Conservation (phyloP, 208 protist species). For the Trypanosoma congolense region DNA sequence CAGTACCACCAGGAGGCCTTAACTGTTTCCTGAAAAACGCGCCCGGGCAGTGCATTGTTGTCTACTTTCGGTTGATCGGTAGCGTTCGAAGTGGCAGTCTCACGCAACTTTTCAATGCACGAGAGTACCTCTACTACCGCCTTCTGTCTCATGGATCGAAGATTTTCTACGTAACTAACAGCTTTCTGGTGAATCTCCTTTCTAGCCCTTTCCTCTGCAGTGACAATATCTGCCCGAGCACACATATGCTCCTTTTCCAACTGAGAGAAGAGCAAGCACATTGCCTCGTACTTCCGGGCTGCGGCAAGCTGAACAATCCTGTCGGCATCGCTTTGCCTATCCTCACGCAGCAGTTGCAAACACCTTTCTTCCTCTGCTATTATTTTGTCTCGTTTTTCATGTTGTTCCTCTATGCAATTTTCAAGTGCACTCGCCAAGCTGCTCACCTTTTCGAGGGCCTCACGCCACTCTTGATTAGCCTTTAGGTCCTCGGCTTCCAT, state of each 20-base stretch:
- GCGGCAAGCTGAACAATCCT: neutral
- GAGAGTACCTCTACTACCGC: no score
- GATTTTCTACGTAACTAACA: neutral
- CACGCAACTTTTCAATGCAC: no score
- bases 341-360: constrained; percentile 1
- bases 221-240: constrained; percentile 11
- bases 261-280: neutral
- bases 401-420: constrained; percentile 1
- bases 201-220: constrained; percentile 1
- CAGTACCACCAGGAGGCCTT: no score
- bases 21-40: no score
- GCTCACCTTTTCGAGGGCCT: constrained; percentile 1
- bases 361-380: constrained; percentile 3
- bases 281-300: neutral
- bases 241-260: constrained; percentile 5
- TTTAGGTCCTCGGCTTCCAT: constrained; percentile 20
- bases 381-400: neutral
- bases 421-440: constrained; percentile 5
- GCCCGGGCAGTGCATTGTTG: no score
- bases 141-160: neutral
- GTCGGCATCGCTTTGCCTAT: neutral
- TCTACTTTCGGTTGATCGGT: no score
- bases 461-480: constrained; percentile 1
- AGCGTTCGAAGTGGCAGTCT: no score
- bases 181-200: constrained; percentile 3